Evolutionary conservation across 2,329 filamentous ascomycete genomes (phyloP), one percentile per base, ranked within the genome.

Genomic region (Pseudogymnoascus sp.): DNA sequence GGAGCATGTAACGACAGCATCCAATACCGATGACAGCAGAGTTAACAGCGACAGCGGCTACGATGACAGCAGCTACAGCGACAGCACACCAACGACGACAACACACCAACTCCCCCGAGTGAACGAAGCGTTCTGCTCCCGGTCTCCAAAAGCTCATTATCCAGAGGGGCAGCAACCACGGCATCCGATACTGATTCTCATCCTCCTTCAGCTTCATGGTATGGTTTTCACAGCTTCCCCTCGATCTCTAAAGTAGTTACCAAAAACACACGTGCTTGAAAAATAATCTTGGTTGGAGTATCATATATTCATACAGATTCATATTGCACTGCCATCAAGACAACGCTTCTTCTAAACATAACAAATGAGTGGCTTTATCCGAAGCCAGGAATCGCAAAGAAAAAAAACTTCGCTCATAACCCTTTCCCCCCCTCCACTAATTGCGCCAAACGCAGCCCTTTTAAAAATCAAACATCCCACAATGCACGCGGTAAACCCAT

Each of bases 281-380:
- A 21, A 44, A 14, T 25, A 4, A 42, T 42, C 7, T 21, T 44
- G 40, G 18, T 44, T 44, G 5, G 11, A 25, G 21, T 50, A 50
- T 50, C 44, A 50, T 50, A 50, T 50, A 50, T 50, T 50, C 44
- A 50, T 50, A 50, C 44, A 50, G 23, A 25, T 50, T 23, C 44
- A 50, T 50, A 50, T 50, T 4, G 44, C 44, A 28, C 10, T n/a
- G 23, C 16, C 12, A 5, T 44, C 18, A 44, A 50, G 12, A 50
- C 21, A 50, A 25, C 23, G 44, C 44, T 25, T 47, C 42, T 47
- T 28, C 44, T 50, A 50, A 50, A 50, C 21, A 8, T 28, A 61
- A 60, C 59, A 38, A 28, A 23, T 25, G 40, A 42, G 23, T 61
- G 59, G 37, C 40, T 38, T 61, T 42, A 28, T 40, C 59, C 28